Percentiles rank a stretch among this genome's conserved stretches.
phyloP scores from a whole-genome alignment of 805 yeast genomes.

The Starmerella kuoi region DNA sequence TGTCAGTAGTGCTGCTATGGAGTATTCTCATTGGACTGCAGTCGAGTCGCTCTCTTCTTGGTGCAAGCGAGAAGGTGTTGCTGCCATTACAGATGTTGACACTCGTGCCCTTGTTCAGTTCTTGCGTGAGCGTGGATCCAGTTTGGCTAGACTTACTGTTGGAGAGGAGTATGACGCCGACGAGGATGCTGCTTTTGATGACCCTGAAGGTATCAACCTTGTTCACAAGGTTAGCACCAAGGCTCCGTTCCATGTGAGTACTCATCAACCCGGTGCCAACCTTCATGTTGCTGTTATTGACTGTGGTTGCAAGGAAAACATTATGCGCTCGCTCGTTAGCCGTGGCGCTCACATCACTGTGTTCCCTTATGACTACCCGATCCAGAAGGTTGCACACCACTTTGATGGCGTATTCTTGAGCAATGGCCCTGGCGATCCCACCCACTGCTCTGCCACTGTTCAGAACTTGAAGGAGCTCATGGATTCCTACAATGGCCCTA shows the following conservation, averaged over 20 bases:
- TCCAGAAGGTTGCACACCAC: conserved; percentile 77
- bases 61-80: conserved; percentile 94
- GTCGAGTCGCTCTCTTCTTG: conserved; percentile 88
- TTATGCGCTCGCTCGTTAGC: conserved; percentile 79
- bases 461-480: conserved; percentile 60
- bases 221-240: conserved; percentile 92
- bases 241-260: conserved; percentile 71
- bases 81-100: conserved; percentile 94
- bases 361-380: conserved; percentile 89
- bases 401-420: conserved; percentile 92
- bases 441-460: conserved; percentile 72
- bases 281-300: conserved; percentile 87
- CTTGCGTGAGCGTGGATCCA: conserved; percentile 92
- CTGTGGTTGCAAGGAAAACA: conserved; percentile 98
- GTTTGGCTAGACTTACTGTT: conserved; percentile 76
- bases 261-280: conserved; percentile 35
- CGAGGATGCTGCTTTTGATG: conserved; percentile 79
- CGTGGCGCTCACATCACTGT: conserved; percentile 96
- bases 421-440: conserved; percentile 97
- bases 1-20: conserved; percentile 87
- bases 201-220: conserved; percentile 79
- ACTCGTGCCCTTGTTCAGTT: conserved; percentile 88
- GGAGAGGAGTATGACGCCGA: conserved; percentile 89
- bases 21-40: conserved; percentile 99
- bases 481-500: conserved; percentile 54